Evolutionary conservation across 2,329 filamentous ascomycete species (phyloP).

Genomic region (Claviceps sp.): DNA sequence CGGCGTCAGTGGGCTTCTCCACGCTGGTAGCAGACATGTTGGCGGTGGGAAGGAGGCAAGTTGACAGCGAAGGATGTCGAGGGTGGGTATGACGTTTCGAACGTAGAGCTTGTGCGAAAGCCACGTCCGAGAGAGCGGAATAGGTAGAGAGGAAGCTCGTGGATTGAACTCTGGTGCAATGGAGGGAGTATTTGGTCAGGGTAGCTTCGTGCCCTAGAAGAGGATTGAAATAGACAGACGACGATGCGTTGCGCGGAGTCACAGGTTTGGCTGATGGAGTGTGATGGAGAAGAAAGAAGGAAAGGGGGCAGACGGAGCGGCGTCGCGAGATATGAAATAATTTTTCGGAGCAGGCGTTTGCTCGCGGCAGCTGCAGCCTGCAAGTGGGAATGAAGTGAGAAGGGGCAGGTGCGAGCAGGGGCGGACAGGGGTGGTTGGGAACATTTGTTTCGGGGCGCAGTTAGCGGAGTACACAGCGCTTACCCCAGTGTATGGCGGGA

Average conservation of each 20-base stretch:
- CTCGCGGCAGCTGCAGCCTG: constrained; percentile 3
- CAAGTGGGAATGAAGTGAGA: constrained; percentile 1
- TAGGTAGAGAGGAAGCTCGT: constrained; percentile 18
- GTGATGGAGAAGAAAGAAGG: constrained; percentile 25
- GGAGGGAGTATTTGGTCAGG: constrained; percentile 45
- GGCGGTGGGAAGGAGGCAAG: constrained; percentile 31
- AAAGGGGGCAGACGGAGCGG: constrained; percentile 14
- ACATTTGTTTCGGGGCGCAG: too few relatives aligned
- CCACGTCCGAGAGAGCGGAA: constrained; percentile 30
- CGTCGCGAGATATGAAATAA: constrained; percentile 27
- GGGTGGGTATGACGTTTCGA: constrained; percentile 24
- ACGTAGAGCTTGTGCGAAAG: constrained; percentile 20
- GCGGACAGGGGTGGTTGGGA: background rate
- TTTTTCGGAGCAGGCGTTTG: constrained; percentile 14
- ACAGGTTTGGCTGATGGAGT: constrained; percentile 29
- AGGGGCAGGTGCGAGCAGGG: constrained; percentile 2
- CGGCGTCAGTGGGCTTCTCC: constrained; percentile 53
- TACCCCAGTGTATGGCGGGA: too few relatives aligned
- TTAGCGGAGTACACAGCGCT: too few relatives aligned
- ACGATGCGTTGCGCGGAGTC: constrained; percentile 34
- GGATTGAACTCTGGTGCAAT: constrained; percentile 60
- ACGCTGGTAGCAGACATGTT: constrained; percentile 66
- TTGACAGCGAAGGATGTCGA: constrained; percentile 31
- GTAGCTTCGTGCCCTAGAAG: constrained; percentile 86
- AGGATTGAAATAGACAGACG: constrained; percentile 29